Base-by-base conservation (phyloP, 495 filamentous ascomycete species). In the Rhizodiscina lignyota region DNA sequence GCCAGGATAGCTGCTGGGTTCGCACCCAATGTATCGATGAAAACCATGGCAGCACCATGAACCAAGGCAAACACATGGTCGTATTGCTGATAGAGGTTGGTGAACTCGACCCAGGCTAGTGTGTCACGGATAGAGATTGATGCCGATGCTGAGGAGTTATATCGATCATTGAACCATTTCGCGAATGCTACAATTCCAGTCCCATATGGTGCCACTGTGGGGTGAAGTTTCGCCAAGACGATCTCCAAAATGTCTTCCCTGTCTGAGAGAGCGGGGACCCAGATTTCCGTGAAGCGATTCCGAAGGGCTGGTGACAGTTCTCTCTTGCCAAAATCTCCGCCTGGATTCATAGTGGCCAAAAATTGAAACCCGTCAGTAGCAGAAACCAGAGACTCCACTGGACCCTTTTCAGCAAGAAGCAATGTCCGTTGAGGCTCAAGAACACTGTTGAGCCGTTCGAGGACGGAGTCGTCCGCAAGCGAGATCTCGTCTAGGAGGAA, bases 401-500 rank as follows among this genome's bases (percentile, higher is more conserved):
- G 68, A 0, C 89, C 91, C 53, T 94, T 96, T 54, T 99, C 91
- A 2, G 91, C 91, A 15, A 99, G 69, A 10, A 94, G 64, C 20
- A 99, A 72, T 0, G 78, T 83, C 27, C 91, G 68, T 30, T 77
- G 67, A 18, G 89, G 72, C 48, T 99, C 91, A 2, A 99, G 68
- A n/a, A 94, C 91, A 53, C 87, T 94, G 58, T 99, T 99, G 17
- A 99, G 65, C 45, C 91, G 72, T 49, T 99, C 91, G 12, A 99
- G 62, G 4, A 99, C 91, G 11, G 91, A 94, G 56, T 99, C 91
- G 48, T 99, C 91, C 0, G 91, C 91, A 19, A 99, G 68, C 12
- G 91, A 99, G 30, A 99, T 94, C 53, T 99, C 91, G 49, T 99
- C 91, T 2, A 99, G 74, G 24, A 99, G 65, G 57, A 96, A 99